Base-by-base conservation (phyloP, 345 rosid species). In the Pugionium cornutum region DNA sequence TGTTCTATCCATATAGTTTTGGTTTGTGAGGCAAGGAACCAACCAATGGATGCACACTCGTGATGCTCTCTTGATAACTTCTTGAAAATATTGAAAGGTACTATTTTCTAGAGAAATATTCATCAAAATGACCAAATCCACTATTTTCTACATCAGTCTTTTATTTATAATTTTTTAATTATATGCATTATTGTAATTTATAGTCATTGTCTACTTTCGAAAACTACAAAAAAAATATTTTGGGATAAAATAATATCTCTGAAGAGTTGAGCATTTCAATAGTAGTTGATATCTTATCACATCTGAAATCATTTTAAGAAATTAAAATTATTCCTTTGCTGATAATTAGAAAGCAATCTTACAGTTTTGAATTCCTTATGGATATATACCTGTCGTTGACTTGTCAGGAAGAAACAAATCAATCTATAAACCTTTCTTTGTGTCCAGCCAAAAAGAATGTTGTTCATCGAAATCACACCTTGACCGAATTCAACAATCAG, bases 311-410 rank as follows among this genome's bases (percentile, higher is more conserved):
- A 57, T 67, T 29, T 9, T 29, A 63, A 63, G 29, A 26, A 25
- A 52, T 32, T 25, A 9, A 65, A 32, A 6, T 9, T 4, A 28
- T 32, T 49, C 52, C 34, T 5, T n/a, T 9, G 28, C 29, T n/a
- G 25, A 58, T 29, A 49, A 40, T 48, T 18, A 1, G 28, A 58
- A 33, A 49, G 4, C 55, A 31, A 56, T 57, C 35, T 9, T 46
- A 34, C 31, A 32, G 8, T 26, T 27, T 27, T 37, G 41, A 60
- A 45, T 43, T 33, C 8, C 7, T 52, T 18, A 18, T 18, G 18
- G n/a, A 11, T 9, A 41, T 3, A 54, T 47, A 55, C 57, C 75
- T 71, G 69, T 71, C 69, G 59, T 56, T 71, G 70, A 71, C 75
- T 71, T 64, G 59, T 49, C 75, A 64, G 64, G 9, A 27, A 56